These are phyloP conservation scores for Daphne laureola DNA, from an alignment of 441 rosid species.

Conservation along the genomic window DNA sequence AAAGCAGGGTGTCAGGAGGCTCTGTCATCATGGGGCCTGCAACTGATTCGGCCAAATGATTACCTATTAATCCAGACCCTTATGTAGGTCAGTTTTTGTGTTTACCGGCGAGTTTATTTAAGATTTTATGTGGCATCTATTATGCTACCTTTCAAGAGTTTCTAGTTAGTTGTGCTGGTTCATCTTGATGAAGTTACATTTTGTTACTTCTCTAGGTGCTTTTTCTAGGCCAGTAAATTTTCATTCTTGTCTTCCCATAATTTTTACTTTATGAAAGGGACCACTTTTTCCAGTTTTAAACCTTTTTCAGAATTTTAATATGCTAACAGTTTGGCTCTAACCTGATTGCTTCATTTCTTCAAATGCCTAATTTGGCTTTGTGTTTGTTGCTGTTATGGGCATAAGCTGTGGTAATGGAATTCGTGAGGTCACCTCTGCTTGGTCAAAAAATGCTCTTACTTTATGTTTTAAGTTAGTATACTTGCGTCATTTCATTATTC, in stretches of 20 bases:
- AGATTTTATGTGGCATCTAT: constrained; percentile 51
- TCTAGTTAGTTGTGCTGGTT: constrained; percentile 28
- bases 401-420: too few species aligned
- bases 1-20: constrained; percentile 91
- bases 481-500: too few species aligned
- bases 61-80: constrained; percentile 63
- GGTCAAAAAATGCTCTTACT: too few species aligned
- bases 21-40: constrained; percentile 94
- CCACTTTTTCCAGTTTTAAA: too few species aligned
- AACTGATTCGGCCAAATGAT: constrained; percentile 92
- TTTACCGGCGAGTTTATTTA: constrained; percentile 38
- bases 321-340: too few species aligned
- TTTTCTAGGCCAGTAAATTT: constrained; percentile 13
- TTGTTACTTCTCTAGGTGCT: constrained; percentile 15
- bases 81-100: constrained; percentile 89
- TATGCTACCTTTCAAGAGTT: constrained; percentile 42
- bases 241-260: constrained; percentile 7
- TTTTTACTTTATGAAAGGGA: too few species aligned
- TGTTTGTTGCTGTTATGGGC: too few species aligned
- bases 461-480: too few species aligned
- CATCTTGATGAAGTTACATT: constrained; percentile 23
- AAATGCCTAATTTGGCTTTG: too few species aligned
- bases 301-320: too few species aligned
- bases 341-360: too few species aligned
- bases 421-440: too few species aligned